Evolutionary conservation across 2,329 filamentous ascomycete species (phyloP).

Genomic region (Alternaria alternata): DNA sequence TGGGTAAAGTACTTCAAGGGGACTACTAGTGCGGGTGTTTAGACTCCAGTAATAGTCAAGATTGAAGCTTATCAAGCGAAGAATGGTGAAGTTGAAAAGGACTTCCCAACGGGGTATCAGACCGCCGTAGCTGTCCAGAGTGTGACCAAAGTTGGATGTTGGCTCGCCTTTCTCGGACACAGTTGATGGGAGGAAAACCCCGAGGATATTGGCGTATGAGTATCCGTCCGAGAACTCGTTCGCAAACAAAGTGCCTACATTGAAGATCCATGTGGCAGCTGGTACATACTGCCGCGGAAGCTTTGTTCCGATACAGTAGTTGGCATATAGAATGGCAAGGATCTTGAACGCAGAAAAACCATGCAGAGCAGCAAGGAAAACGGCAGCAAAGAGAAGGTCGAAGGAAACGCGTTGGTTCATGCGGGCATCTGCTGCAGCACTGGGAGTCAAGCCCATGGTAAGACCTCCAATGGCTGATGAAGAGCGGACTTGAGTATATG

Average conservation of each 20-base stretch:
- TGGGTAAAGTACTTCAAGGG: slow-evolving; percentile 76
- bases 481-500: slow-evolving; percentile 55
- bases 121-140: slow-evolving; percentile 81
- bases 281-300: slow-evolving; percentile 77
- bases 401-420: slow-evolving; percentile 76
- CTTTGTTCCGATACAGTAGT: slow-evolving; percentile 78
- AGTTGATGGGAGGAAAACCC: slow-evolving; percentile 56
- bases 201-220: slow-evolving; percentile 70
- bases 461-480: slow-evolving; percentile 44
- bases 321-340: slow-evolving; percentile 77
- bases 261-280: slow-evolving; percentile 85
- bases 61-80: slow-evolving; percentile 95
- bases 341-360: slow-evolving; percentile 88
- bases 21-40: slow-evolving; percentile 66
- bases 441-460: slow-evolving; percentile 53
- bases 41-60: slow-evolving; percentile 95
- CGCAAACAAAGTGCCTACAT: slow-evolving; percentile 82
- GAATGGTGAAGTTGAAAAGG: slow-evolving; percentile 94
- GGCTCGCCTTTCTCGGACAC: slow-evolving; percentile 52
- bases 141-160: slow-evolving; percentile 69
- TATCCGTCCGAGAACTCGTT: slow-evolving; percentile 89
- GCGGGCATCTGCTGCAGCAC: slow-evolving; percentile 62
- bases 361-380: slow-evolving; percentile 82
- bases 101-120: slow-evolving; percentile 93
- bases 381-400: slow-evolving; percentile 79